Conservation (phyloP, 371 early-diverging fungal genomes). For the Mucor indicus region DNA sequence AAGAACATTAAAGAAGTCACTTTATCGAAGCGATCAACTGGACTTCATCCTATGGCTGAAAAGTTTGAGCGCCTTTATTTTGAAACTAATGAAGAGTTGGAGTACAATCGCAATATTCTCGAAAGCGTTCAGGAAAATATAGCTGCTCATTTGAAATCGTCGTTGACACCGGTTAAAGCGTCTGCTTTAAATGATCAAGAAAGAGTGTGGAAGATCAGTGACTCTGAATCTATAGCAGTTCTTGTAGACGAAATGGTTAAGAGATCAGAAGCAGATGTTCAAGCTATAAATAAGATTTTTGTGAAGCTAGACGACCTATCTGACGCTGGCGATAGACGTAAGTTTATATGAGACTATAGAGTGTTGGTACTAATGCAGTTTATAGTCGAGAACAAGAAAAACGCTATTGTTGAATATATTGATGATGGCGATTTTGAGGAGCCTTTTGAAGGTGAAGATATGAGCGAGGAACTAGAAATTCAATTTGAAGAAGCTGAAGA, state of each 20-base stretch:
- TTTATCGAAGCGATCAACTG: neutral
- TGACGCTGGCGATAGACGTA: neutral
- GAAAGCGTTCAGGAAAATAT: too few relatives aligned
- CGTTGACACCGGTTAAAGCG: too few relatives aligned
- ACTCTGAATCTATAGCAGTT: too few relatives aligned
- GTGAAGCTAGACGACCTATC: too few relatives aligned
- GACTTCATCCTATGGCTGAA: neutral
- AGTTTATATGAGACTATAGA: neutral
- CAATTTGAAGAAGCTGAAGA: neutral
- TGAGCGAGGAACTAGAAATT: neutral
- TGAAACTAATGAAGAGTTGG: slow-evolving; percentile 7
- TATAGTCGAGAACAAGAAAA: neutral
- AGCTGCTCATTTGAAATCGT: too few relatives aligned
- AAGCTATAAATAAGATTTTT: too few relatives aligned
- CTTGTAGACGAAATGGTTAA: too few relatives aligned
- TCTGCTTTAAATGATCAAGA: too few relatives aligned
- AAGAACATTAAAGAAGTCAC: neutral
- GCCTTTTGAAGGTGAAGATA: neutral
- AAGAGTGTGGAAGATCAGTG: too few relatives aligned
- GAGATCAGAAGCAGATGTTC: too few relatives aligned
- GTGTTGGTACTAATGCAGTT: neutral
- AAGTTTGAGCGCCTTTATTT: slow-evolving; percentile 16
- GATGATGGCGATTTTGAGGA: too few relatives aligned
- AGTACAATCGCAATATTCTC: too few relatives aligned
- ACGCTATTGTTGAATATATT: neutral